These are phyloP conservation scores for Pseudozyma sp. DNA, from an alignment of 1,284 basidiomycete genomes.

Conservation along the genomic window DNA sequence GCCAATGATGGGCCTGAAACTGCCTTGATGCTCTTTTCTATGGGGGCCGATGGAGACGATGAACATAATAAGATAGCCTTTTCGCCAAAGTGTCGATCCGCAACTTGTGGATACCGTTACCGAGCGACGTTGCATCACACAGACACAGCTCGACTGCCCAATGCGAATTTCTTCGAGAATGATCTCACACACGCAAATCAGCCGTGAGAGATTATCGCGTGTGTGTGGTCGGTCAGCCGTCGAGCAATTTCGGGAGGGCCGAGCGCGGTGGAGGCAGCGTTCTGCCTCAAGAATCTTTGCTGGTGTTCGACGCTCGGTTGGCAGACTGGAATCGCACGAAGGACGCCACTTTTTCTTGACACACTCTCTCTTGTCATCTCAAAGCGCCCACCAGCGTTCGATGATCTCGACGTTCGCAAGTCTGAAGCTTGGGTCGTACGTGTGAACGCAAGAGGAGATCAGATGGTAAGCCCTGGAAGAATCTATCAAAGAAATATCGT, in stretches of 20 bases:
- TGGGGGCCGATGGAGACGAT: no score
- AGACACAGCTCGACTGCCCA: slow-evolving; percentile 10
- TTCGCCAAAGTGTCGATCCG: neutral
- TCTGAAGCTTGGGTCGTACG: no score
- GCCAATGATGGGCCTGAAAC: neutral
- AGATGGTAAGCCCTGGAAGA: no score
- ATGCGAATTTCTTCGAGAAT: slow-evolving; percentile 14
- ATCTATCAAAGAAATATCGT: no score
- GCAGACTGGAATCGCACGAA: no score
- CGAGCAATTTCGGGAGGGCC: neutral
- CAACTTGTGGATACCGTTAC: slow-evolving; percentile 5
- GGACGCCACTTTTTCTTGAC: no score
- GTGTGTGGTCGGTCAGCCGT: neutral
- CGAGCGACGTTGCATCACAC: neutral
- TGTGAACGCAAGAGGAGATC: no score
- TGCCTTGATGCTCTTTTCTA: no score
- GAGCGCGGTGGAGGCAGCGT: neutral
- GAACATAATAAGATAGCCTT: neutral
- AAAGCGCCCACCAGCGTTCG: no score
- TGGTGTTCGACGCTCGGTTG: no score
- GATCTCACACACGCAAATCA: neutral
- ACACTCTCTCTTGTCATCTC: no score
- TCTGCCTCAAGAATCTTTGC: neutral
- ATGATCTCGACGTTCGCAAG: no score
- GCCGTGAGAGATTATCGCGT: slow-evolving; percentile 5